phyloP scores from a whole-genome alignment of 345 rosid species.

The Salix exigua region DNA sequence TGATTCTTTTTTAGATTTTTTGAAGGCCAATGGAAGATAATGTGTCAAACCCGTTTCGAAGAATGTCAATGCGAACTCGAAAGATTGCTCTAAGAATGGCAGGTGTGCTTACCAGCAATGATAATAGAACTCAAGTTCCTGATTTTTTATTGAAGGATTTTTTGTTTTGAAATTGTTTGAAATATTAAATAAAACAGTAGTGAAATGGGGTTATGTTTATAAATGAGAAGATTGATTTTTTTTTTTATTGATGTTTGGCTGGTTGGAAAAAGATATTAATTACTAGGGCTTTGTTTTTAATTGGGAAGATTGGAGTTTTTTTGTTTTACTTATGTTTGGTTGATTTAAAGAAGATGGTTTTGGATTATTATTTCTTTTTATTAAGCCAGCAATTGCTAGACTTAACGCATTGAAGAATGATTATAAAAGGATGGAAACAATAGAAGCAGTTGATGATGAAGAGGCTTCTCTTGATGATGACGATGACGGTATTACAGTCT shows the following conservation, averaged over 20 bases:
- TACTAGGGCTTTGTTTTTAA: neutral
- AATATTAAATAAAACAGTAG: no score
- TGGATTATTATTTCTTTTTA: neutral
- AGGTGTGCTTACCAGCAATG: constrained; percentile 77
- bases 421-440: constrained; percentile 62
- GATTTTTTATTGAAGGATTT: no score
- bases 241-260: neutral
- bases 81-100: constrained; percentile 88
- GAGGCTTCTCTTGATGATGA: constrained; percentile 87
- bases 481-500: constrained; percentile 50
- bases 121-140: constrained; percentile 80
- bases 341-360: neutral
- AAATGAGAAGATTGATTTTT: neutral
- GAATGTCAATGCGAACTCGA: constrained; percentile 80
- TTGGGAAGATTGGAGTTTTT: neutral
- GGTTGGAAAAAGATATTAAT: neutral
- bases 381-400: constrained; percentile 75
- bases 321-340: neutral
- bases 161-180: no score
- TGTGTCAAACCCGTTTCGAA: constrained; percentile 42
- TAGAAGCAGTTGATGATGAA: constrained; percentile 62
- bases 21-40: constrained; percentile 68
- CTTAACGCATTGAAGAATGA: constrained; percentile 92
- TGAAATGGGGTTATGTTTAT: no score
- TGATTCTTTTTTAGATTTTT: neutral